Base-by-base conservation (phyloP, 257 asterid species). In the Hygrophila difformis region DNA sequence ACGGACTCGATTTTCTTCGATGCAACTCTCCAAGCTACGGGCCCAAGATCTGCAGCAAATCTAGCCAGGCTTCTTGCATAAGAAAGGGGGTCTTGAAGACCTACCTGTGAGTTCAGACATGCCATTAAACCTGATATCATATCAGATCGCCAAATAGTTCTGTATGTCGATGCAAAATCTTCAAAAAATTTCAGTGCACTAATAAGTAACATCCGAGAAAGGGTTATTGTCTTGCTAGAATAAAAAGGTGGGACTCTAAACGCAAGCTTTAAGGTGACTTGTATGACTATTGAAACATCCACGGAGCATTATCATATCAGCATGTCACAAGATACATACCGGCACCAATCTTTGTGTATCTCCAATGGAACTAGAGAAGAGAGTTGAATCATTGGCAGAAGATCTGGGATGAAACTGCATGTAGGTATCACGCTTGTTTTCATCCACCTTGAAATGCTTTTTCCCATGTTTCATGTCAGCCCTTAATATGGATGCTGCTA, bases 391-490 rank as follows among this genome's bases (percentile, higher is more conserved):
- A 56, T 56, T 70, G 71, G 68, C 57, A 33, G 67, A 62, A 36
- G 78, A 63, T 13, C 57, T n/a, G n/a, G n/a, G n/a, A n/a, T n/a
- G 57, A 15, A 78, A 77, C 24, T 73, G 77, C 60, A 61, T 65
- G 60, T 82, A 85, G 35, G 94, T 79, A 33, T 85, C 92, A 34
- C 98, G 93, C 67, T 77, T 77, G 66, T 67, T 77, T 73, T 85
- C 94, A 31, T 89, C 93, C 53, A 85, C 72, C 1, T 69, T 51
- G 40, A 84, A 75, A 16, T 77, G 81, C 55, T 82, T 89, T 60
- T 82, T 89, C 18, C 94, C 94, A 51, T 85, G 65, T 66, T 85
- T 89, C 96, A 79, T 77, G 73, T 89, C 98, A 53, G 96, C 96
- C 73, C 76, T 77, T 62, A 89, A 63, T 55, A 89, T 85, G 39